These are phyloP conservation scores for Diaporthe citrichinensis DNA, from an alignment of 2,329 filamentous ascomycete species.

Conservation along the genomic window DNA sequence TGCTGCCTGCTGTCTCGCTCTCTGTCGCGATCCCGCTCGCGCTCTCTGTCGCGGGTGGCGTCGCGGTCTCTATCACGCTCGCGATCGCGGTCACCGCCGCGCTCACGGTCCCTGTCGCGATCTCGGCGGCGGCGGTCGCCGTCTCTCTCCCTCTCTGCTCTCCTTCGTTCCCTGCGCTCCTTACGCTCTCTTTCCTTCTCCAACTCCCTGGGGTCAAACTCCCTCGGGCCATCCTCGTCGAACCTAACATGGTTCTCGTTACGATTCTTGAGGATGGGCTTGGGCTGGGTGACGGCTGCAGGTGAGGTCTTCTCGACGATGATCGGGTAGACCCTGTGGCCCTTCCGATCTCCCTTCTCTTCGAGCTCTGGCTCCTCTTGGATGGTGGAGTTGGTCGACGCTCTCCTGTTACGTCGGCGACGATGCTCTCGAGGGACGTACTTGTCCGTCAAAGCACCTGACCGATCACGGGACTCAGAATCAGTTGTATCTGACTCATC, in stretches of 20 bases:
- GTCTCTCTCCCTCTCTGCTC: conserved; percentile 42
- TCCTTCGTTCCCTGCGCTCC: conserved; percentile 37
- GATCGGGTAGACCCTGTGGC: conserved; percentile 54
- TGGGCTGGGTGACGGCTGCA: conserved; percentile 58
- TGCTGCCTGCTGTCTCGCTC: conserved; percentile 57
- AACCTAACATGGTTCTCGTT: conserved; percentile 71
- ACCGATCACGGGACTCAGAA: conserved; percentile 42
- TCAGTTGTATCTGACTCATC: conserved; percentile 50
- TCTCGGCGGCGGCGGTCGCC: conserved; percentile 45
- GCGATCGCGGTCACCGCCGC: conserved; percentile 35
- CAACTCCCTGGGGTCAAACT: conserved; percentile 55
- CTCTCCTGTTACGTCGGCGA: conserved; percentile 43
- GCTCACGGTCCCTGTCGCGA: conserved; percentile 48
- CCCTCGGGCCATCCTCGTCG: conserved; percentile 60
- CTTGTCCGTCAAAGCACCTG: conserved; percentile 40
- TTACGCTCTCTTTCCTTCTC: conserved; percentile 44
- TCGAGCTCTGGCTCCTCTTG: conserved; percentile 47
- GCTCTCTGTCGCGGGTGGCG: conserved; percentile 49
- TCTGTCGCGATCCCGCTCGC: conserved; percentile 42
- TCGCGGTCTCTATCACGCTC: conserved; percentile 46
- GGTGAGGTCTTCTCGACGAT: conserved; percentile 56
- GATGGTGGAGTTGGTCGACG: conserved; percentile 56
- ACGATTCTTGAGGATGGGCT: conserved; percentile 74
- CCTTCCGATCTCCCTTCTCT: conserved; percentile 41
- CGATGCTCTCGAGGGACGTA: conserved; percentile 42